Percentiles rank a stretch among this genome's conserved stretches.
Conservation (phyloP, 495 filamentous ascomycete species). For the Aspergillus sparsus region DNA sequence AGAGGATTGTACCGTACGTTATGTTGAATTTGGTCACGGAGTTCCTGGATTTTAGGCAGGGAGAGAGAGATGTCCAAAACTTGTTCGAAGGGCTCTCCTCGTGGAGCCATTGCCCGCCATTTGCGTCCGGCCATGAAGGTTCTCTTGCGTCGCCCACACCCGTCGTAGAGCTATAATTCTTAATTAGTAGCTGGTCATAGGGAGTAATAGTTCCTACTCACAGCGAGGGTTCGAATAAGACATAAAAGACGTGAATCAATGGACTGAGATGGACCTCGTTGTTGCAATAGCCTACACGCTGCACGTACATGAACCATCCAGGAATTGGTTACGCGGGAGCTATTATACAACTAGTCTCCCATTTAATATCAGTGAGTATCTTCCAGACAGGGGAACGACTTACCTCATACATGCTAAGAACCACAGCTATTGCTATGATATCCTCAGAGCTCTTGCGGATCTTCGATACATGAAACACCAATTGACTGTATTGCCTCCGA, state of each 20-base stretch:
- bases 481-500: background rate
- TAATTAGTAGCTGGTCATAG: background rate
- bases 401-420: background rate
- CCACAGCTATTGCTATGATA: background rate
- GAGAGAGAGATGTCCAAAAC: background rate
- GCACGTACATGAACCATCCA: background rate
- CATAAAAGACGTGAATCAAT: background rate
- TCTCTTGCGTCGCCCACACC: background rate
- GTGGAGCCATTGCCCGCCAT: background rate
- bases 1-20: background rate
- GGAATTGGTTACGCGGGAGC: background rate
- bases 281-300: background rate
- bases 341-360: background rate
- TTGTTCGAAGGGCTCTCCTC: background rate
- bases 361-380: background rate
- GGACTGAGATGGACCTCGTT: background rate
- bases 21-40: background rate
- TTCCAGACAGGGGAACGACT: background rate
- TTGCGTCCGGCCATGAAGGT: background rate
- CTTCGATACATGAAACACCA: background rate
- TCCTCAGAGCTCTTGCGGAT: background rate
- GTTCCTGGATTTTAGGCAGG: background rate
- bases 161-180: background rate
- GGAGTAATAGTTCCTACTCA: background rate
- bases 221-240: background rate